Conservation (phyloP, 495 filamentous ascomycete genomes). For the Aspergillus cristatus region DNA sequence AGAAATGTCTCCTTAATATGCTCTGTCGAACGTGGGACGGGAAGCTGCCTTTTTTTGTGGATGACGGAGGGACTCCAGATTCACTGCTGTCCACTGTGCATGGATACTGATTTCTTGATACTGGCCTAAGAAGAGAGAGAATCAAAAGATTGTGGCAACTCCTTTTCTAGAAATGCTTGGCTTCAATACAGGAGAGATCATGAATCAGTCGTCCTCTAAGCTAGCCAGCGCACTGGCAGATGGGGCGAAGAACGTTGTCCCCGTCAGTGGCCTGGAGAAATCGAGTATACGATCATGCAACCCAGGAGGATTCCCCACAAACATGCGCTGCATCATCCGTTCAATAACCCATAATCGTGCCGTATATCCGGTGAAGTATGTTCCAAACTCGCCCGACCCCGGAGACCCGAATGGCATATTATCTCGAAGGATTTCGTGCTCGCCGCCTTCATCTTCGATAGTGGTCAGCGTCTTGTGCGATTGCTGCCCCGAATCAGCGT, state of each 20-base stretch:
- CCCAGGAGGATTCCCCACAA: constrained; percentile 44
- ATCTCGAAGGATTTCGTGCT: constrained; percentile 46
- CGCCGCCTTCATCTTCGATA: constrained; percentile 42
- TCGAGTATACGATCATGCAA: constrained; percentile 48
- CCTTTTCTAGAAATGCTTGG: too few species aligned
- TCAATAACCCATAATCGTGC: constrained; percentile 48
- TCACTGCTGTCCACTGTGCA: constrained; percentile 19
- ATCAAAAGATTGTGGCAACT: too few species aligned
- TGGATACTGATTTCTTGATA: constrained; percentile 9
- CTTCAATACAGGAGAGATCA: too few species aligned
- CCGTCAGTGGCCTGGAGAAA: constrained; percentile 45
- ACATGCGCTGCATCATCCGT: constrained; percentile 50
- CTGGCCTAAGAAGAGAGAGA: too few species aligned
- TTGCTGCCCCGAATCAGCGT: constrained; percentile 37
- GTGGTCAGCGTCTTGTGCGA: constrained; percentile 47
- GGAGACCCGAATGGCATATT: constrained; percentile 55
- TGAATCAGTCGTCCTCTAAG: too few species aligned
- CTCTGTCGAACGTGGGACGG: constrained; percentile 8
- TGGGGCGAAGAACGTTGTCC: constrained; percentile 45
- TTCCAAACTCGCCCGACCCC: constrained; percentile 44
- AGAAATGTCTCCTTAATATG: constrained; percentile 22
- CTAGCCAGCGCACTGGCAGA: constrained; percentile 31
- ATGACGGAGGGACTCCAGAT: constrained; percentile 19
- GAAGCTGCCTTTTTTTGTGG: constrained; percentile 2
- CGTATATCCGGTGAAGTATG: constrained; percentile 53